Base-by-base conservation (phyloP, 176 grass and related monocot species). In the Secale cereale region DNA sequence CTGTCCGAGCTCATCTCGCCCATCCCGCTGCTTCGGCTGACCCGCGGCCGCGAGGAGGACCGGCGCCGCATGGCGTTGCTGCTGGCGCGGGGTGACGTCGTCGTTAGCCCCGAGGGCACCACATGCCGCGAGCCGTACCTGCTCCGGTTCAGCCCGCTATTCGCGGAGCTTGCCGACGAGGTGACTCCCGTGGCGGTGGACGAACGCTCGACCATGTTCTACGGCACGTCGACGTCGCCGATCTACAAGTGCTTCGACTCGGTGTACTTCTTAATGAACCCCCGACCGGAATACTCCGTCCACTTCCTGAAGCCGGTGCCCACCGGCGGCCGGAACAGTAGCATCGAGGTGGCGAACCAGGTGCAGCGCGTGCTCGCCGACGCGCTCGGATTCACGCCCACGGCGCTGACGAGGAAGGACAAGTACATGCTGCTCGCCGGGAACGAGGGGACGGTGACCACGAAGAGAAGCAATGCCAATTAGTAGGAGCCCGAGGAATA, bases 341-440 rank as follows among this genome's bases (percentile, higher is more conserved):
- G 73, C 37, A 83, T 79, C 13, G 85, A 70, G 14, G 83, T 88
- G 64, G 91, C 91, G 8, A 92, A 90, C 59, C 73, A 48, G 22
- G 82, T 97, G 32, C 91, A 97, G 76, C 5, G 31, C 1, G 2
- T 65, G 33, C 78, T 97, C 35, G 94, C 82, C 7, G 52, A 62
- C 0, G 89, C 87, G 31, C 82, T 97, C 28, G 94, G 89, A 10
- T 97, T 94, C 36, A 15, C 91, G 80, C 76, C 75, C 40, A 97
- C 94, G 23, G 35, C 62, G 4, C 68, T 94, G 9, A 97, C 94
- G 9, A 97, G 91, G 85, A 97, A 86, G 63, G 85, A 91, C 64
- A 94, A 94, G 87, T 97, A 97, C 70, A 48, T 90, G 76, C 76
- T 92, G 78, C 87, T 94, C 6, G 87, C 91, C 2, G 94, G 91